These are phyloP conservation scores for Phaffia australis DNA, from an alignment of 768 basidiomycete genomes.

Conservation along the genomic window DNA sequence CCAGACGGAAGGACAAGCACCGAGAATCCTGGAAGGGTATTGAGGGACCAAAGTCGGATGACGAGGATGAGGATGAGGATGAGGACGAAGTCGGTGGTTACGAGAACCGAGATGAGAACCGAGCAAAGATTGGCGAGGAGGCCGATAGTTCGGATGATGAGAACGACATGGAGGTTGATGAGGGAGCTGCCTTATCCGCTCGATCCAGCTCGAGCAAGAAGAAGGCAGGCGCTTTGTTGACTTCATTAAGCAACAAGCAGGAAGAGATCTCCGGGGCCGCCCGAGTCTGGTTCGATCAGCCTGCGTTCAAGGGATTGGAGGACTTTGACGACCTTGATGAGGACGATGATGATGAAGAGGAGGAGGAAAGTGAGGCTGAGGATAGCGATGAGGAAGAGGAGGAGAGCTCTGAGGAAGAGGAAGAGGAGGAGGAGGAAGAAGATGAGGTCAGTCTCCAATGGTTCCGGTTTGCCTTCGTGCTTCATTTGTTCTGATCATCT, in stretches of 20 bases:
- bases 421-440: conserved; percentile 23
- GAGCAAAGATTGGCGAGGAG: conserved; percentile 24
- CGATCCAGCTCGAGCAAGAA: conserved; percentile 5
- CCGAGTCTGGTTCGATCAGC: conserved; percentile 92
- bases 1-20: conserved; percentile 58
- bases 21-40: conserved; percentile 76
- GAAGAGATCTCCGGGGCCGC: conserved; percentile 45
- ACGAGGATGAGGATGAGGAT: conserved; percentile 40
- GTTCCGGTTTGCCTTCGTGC: neutral
- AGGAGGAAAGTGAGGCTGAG: conserved; percentile 17
- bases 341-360: conserved; percentile 36
- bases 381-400: conserved; percentile 27
- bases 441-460: neutral
- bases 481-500: neutral
- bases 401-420: conserved; percentile 34
- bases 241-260: conserved; percentile 42
- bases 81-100: conserved; percentile 31
- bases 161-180: conserved; percentile 37
- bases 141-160: conserved; percentile 23
- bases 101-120: conserved; percentile 29
- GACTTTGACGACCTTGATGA: conserved; percentile 42
- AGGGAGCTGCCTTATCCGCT: conserved; percentile 1
- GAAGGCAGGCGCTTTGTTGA: conserved; percentile 46
- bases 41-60: conserved; percentile 38
- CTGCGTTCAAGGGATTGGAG: conserved; percentile 59